Base-by-base conservation (phyloP, 1,139 yeast species). In the Debaryomyces sp. region DNA sequence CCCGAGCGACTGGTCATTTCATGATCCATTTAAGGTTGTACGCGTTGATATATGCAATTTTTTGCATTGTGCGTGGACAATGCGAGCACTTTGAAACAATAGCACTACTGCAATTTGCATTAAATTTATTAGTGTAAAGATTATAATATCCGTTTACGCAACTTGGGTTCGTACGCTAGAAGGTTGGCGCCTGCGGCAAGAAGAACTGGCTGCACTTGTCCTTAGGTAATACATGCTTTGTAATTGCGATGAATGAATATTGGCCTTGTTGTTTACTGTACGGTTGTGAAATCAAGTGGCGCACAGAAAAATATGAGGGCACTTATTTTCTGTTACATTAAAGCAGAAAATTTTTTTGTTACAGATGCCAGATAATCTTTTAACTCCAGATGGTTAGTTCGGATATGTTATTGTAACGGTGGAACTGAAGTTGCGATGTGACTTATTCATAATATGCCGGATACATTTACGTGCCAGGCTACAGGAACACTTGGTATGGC, bases 221-320 rank as follows among this genome's bases (percentile, higher is more conserved):
- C 34, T 30, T 32, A 32, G 35, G 35, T 32, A 32, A 22, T 22
- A 21, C 26, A 21, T 26, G 38, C 37, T n/a, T n/a, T 21, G 23
- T 12, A 35, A 26, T 35, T 35, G 38, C 38, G 38, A 35, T 12
- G 4, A 21, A 21, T 35, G 13, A 22, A 24, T 17, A 4, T 3
- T 35, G n/a, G 37, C 12, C 23, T 21, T 18, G 13, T 18, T 35
- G 26, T 35, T 35, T 18, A 17, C 38, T 35, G 38, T 35, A 35
- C 10, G 38, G 18, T 35, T 35, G 38, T 35, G 26, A 35, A 35
- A 35, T 35, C 35, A 32, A 32, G 35, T 32, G 35, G 35, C 35
- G 35, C 35, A 32, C 35, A 32, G 22, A 32, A 32, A 27, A 27
- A 27, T 27, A 27, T 12, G 30, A 27, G 30, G 13, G 10, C 6